Conservation (phyloP, 2,329 filamentous ascomycete species). For the Pseudogymnoascus sp. region DNA sequence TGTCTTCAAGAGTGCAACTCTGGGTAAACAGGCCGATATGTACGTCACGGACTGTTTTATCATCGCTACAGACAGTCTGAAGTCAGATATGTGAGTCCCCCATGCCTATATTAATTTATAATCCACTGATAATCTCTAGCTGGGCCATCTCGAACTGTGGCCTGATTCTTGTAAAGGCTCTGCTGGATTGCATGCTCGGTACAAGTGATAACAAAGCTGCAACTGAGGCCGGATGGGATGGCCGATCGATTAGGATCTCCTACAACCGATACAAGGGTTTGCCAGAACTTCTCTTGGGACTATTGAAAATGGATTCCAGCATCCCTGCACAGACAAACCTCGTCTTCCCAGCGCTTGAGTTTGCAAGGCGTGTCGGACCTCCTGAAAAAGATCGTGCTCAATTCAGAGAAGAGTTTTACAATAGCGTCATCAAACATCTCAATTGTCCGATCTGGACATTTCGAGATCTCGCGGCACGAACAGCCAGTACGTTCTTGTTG, state of each 20-base stretch:
- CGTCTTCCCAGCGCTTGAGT: conserved; percentile 76
- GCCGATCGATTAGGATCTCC: conserved; percentile 55
- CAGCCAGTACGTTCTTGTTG: conserved; percentile 56
- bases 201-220: conserved; percentile 61
- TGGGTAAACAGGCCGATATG: conserved; percentile 64
- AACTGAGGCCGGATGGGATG: conserved; percentile 57
- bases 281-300: conserved; percentile 52
- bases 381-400: conserved; percentile 38
- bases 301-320: conserved; percentile 41
- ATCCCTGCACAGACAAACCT: conserved; percentile 14
- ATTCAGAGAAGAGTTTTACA: conserved; percentile 46
- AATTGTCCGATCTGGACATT: conserved; percentile 71
- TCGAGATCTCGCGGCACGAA: conserved; percentile 70
- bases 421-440: conserved; percentile 54
- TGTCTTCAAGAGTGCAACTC: conserved; percentile 74
- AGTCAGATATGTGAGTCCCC: conserved; percentile 61
- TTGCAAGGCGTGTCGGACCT: conserved; percentile 64
- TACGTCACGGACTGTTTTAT: conserved; percentile 68
- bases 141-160: conserved; percentile 96
- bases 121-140: conserved; percentile 31
- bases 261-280: conserved; percentile 63
- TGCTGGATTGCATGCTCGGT: conserved; percentile 73
- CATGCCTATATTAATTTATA: background rate
- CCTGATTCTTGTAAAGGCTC: conserved; percentile 75
- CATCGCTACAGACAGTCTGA: conserved; percentile 72